Conservation (phyloP, 257 asterid genomes). For the Solanum megistacrolobum region DNA sequence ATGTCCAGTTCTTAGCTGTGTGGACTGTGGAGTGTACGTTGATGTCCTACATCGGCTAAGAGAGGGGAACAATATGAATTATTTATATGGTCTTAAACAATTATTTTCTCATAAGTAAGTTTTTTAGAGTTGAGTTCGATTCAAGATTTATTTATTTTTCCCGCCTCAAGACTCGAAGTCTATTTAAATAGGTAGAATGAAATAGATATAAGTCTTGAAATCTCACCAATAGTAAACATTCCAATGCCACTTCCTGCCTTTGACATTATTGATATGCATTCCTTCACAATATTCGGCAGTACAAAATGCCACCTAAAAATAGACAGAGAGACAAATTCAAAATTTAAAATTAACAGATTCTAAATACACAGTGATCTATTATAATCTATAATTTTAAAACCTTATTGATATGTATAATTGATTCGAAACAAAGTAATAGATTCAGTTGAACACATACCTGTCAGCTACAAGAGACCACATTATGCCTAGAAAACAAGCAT, state of each 20-base stretch:
- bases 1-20: background rate
- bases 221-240: slow-evolving; percentile 69
- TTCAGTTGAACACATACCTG: slow-evolving; percentile 19
- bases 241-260: slow-evolving; percentile 67
- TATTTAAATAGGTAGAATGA: background rate
- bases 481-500: slow-evolving; percentile 56
- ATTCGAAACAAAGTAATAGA: background rate
- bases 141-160: too few species aligned
- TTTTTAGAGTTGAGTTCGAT: background rate
- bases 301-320: slow-evolving; percentile 49
- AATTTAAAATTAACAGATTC: background rate
- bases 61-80: background rate
- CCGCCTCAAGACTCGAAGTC: background rate
- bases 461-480: slow-evolving; percentile 54
- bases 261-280: slow-evolving; percentile 59
- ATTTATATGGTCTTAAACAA: background rate
- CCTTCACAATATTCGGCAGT: slow-evolving; percentile 55
- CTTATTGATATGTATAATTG: background rate
- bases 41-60: background rate
- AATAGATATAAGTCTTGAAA: background rate
- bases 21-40: background rate
- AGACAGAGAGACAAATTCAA: background rate
- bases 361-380: background rate
- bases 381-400: background rate
- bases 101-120: background rate